Conservation (phyloP, 2,329 filamentous ascomycete genomes). For the Aspergillus costaricaensis region DNA sequence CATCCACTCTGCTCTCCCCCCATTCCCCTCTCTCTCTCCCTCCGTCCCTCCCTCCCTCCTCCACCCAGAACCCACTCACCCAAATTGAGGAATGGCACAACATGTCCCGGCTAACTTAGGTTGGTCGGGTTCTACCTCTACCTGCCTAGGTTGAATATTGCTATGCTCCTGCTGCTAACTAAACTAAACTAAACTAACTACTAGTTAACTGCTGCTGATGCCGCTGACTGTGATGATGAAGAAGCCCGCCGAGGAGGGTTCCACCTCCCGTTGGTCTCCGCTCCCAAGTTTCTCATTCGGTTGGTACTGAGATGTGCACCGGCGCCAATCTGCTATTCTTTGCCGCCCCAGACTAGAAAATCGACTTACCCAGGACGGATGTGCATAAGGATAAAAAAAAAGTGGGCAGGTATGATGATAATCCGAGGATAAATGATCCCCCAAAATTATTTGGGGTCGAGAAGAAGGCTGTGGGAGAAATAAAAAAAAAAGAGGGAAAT, state of each 20-base stretch:
- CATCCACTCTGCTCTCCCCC: background rate
- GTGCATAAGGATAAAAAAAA: conserved; percentile 5
- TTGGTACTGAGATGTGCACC: conserved; percentile 20
- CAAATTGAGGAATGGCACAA: conserved; percentile 22
- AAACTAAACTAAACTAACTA: too few relatives aligned
- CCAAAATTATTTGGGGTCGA: background rate
- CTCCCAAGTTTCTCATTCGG: conserved; percentile 15
- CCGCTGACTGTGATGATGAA: conserved; percentile 4
- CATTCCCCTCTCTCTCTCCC: background rate
- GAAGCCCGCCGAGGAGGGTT: conserved; percentile 6
- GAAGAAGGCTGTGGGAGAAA: background rate
- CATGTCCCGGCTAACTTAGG: background rate
- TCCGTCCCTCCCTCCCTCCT: background rate
- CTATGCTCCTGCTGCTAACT: background rate
- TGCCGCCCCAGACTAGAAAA: conserved; percentile 14
- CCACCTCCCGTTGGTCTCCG: conserved; percentile 20
- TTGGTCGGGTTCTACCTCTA: too few relatives aligned
- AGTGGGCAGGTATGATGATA: conserved; percentile 2
- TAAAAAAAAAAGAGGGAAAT: background rate
- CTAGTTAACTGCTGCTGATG: conserved; percentile 7
- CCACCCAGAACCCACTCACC: background rate
- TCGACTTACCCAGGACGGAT: background rate
- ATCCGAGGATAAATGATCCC: background rate
- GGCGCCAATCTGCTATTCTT: conserved; percentile 16
- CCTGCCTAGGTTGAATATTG: conserved; percentile 6